Evolutionary conservation across 331 rosid genomes (phyloP), one percentile per base, ranked within the genome.

Genomic region (Stylosanthes scabra): DNA sequence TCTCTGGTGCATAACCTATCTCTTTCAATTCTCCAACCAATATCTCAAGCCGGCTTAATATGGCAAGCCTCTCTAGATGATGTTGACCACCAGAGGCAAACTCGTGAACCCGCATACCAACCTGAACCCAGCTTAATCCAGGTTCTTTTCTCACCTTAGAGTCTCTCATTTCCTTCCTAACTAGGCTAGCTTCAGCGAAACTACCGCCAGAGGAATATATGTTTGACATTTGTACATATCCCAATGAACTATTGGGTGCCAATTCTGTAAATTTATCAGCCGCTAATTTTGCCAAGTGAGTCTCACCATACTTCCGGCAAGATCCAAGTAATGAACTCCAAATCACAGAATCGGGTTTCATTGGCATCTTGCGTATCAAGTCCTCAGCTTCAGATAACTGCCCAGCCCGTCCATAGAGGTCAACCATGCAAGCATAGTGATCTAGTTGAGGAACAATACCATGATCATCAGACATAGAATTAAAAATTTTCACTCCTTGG

Each of bases 351-450:
- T 91, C 97, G 28, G 98, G 93, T 77, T 89, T 66, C 85, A 91
- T 81, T 9, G 98, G 98, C 92, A 93, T 91, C 63, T 74, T 82
- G 40, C 27, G 39, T 59, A 89, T 80, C 74, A 93, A 82, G 49
- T 83, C 81, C 74, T 81, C 80, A 39, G 97, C 97, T 81, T 93
- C 90, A n/a, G 34, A 45, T 66, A 91, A 65, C 78, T n/a, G 37
- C 42, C 98, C 98, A 11, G 89, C 88, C 73, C 97, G 87, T 71
- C 98, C 98, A 66, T 85, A 81, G 72, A 88, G 86, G 84, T 91
- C 98, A 81, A 91, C 88, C 97, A 93, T 88, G 86, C 96, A 91
- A 71, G 94, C 88, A 78, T 86, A 93, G 70, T 93, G 98, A 71
- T 93, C 97, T 39, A 84, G 80, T 39, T 83, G 88, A 63, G 90